Base-by-base conservation (phyloP, 129 eudicot genomes). In the carrot (Daucus carota) region DNA sequence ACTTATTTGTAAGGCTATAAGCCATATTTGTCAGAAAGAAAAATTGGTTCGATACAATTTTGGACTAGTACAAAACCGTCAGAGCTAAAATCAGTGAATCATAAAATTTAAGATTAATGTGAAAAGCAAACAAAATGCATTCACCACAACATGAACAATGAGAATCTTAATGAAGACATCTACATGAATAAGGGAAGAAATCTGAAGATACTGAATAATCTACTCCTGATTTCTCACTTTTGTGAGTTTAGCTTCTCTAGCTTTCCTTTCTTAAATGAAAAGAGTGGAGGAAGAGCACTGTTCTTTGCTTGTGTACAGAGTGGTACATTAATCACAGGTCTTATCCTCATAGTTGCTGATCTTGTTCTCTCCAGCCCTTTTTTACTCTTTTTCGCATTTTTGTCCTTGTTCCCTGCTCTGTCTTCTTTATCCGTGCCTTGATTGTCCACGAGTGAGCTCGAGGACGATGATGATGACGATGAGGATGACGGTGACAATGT, bases 321-420 rank as follows among this genome's bases (percentile, higher is more conserved):
- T 1, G 98, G 98, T 43, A 92, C 83, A 72, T 92, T 92, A 6
- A 92, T 67, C 83, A 92, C 86, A 60, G 96, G 98, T 77, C 96
- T 87, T 32, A 92, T 79, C 72, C 90, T 88, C 67, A 92, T 74
- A 17, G 80, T 92, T 10, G 88, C 86, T 12, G 98, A 86, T 88
- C 87, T 86, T 31, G 98, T 86, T 69, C 98, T 88, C 84, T 92
- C 98, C 59, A 88, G 70, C 6, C 92, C 90, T 60, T 90, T 90
- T 70, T 90, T 92, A 4, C 73, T 41, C 76, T 81, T 89, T 77
- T 83, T 88, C 77, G 81, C 87, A 44, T 71, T 54, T 67, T 87
- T 89, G 70, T 89, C 91, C 45, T 76, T 86, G 26, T 80, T 81
- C 31, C 75, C 87, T 7, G 60, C n/a, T 71, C 82, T 79, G 32